Evolutionary conservation across 176 grass and related monocot species (phyloP), one percentile per base, ranked within the genome.

Genomic region (Avena eriantha): DNA sequence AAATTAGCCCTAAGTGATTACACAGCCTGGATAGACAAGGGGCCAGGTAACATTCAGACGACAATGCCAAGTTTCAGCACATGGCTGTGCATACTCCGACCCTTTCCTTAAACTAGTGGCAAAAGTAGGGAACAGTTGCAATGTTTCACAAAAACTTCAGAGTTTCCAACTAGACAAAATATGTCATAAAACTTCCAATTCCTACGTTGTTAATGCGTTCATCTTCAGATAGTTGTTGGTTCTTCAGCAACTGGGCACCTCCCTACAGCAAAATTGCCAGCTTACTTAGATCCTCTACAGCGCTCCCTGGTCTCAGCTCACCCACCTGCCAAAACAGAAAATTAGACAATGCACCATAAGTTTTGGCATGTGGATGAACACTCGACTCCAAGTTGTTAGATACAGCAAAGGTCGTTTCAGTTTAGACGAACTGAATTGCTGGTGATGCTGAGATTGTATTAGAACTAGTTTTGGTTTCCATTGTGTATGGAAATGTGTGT

Each of bases 401-500:
- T 70, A 72, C 69, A 46, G 11, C 69, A 72, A 21, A 45, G 39
- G 41, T 49, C 2, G 12, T 26, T 74, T 24, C 13, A 24, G 11
- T 75, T 50, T 49, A 49, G 23, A 46, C 17, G 57, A 29, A 17
- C 23, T 80, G 36, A 5, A 13, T 26, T 46, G 39, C 39, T 47
- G 14, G 15, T 47, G 57, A 64, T n/a, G 56, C 13, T 24, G 3
- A 3, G 13, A 10, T 61, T 45, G 14, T 61, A 46, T 10, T 15
- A 61, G 4, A 45, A 43, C n/a, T 16, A 17, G 9, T 41, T 61
- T 43, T 3, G 2, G 8, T 65, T 46, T 31, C 4, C 6, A 39
- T 80, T 81, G 79, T 81, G 79, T 61, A 78, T 4, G 14, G 16
- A 13, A 74, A 80, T 66, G 12, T 29, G 56, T 19, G 29, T 18